Conservation (phyloP, 2,329 filamentous ascomycete genomes). For the Monilinia vaccinii-corymbosi region DNA sequence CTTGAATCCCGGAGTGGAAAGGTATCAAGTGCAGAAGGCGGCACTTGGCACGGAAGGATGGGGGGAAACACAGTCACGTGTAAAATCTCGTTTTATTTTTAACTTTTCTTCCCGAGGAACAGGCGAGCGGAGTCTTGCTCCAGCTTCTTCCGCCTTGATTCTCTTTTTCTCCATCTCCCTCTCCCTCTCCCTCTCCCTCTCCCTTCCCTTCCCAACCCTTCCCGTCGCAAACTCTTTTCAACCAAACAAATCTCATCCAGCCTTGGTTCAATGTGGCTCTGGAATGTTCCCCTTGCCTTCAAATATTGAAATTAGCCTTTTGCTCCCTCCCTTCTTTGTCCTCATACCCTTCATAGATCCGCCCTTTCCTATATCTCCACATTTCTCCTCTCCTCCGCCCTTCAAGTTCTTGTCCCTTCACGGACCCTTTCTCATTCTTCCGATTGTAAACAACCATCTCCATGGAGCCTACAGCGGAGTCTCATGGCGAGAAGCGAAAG, state of each 20-base stretch:
- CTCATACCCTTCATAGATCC: background rate
- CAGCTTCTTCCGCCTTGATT: background rate
- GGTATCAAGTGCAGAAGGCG: too few species aligned
- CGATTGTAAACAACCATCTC: background rate
- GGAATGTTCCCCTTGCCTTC: background rate
- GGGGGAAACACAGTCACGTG: background rate
- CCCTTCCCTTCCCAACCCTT: too few species aligned
- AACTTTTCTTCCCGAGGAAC: background rate
- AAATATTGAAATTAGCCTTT: background rate
- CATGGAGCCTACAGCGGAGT: background rate
- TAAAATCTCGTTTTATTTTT: background rate
- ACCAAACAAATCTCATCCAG: background rate
- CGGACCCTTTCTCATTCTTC: background rate
- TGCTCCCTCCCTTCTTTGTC: background rate
- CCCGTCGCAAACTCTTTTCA: background rate
- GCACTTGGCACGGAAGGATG: too few species aligned
- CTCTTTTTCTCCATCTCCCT: background rate
- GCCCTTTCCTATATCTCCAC: slow-evolving; percentile 3
- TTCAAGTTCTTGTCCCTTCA: background rate
- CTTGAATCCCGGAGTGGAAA: too few species aligned
- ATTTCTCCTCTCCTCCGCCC: background rate
- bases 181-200: too few species aligned
- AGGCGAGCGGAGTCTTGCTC: background rate
- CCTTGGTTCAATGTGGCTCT: background rate
- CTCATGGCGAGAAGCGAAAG: slow-evolving; percentile 21